Evolutionary conservation across 139 green algal species (phyloP), one percentile per base, ranked within the genome.

Genomic region (Tetraselmis chui): DNA sequence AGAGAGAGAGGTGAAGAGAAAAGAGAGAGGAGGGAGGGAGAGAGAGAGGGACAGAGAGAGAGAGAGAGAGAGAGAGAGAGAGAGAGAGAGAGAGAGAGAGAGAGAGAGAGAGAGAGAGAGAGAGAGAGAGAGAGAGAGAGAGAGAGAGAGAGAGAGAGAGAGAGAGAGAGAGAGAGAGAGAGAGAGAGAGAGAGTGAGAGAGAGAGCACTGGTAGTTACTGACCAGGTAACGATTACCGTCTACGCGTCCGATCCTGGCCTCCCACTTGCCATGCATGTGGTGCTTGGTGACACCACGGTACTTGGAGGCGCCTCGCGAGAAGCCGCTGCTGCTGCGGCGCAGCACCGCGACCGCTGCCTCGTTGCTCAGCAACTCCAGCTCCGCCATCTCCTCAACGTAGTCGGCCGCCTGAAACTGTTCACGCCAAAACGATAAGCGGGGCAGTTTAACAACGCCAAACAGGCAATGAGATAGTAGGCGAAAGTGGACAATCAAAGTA

Each of bases 171-270:
- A n/a, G n/a, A n/a, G n/a, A n/a, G n/a, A n/a, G n/a, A n/a, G n/a
- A n/a, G n/a, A n/a, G n/a, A n/a, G n/a, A n/a, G n/a, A n/a, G n/a
- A n/a, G n/a, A n/a, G n/a, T n/a, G n/a, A n/a, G n/a, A n/a, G n/a
- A n/a, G n/a, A n/a, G n/a, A n/a, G n/a, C n/a, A n/a, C n/a, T n/a
- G n/a, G n/a, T n/a, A n/a, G n/a, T n/a, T n/a, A 18, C 45, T 67
- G 11, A 67, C 45, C 45, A 67, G 45, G 45, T 67, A 67, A 18
- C 45, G 45, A 18, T 67, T 67, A 18, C 45, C 45, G 11, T 67
- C 11, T 29, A 96, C 80, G 5, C 86, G 87, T 2, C 94, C 94
- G 31, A 98, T 95, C 28, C 95, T 88, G 0, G 94, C 92, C 85
- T 99, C 96, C 93, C 94, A 98, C 29, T 86, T 90, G 32, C 79